phyloP scores from a whole-genome alignment of 805 yeast species.

The Candida montana region DNA sequence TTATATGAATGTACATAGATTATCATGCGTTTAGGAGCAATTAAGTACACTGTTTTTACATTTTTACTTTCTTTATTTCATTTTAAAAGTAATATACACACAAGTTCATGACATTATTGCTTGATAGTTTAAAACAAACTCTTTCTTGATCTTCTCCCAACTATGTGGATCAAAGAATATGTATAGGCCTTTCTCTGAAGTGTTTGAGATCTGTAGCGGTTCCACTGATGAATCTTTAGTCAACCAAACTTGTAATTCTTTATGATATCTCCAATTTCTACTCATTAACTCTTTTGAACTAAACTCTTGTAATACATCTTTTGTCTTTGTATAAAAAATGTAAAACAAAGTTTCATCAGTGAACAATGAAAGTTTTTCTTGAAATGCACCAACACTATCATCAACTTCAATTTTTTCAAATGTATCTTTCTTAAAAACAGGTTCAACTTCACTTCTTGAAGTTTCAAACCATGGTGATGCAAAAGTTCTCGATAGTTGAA shows the following conservation, averaged over 20 bases:
- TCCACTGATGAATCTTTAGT: slow-evolving; percentile 90
- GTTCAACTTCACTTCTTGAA: slow-evolving; percentile 84
- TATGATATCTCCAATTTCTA: slow-evolving; percentile 96
- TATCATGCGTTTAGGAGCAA: no score
- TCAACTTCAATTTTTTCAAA: slow-evolving; percentile 17
- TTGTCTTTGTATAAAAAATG: slow-evolving; percentile 89
- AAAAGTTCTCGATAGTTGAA: slow-evolving; percentile 54
- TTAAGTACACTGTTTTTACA: neutral
- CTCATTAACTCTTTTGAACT: slow-evolving; percentile 87
- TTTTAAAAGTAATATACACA: neutral
- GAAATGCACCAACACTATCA: slow-evolving; percentile 11
- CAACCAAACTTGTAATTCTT: slow-evolving; percentile 92
- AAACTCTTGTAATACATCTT: slow-evolving; percentile 87
- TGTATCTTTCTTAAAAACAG: slow-evolving; percentile 61
- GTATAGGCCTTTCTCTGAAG: slow-evolving; percentile 89
- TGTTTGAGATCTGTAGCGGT: slow-evolving; percentile 74
- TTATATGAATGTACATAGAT: slow-evolving; percentile 2
- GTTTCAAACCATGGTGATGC: slow-evolving; percentile 97
- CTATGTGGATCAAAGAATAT: slow-evolving; percentile 91
- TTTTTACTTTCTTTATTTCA: neutral
- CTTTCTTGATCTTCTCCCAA: slow-evolving; percentile 90
- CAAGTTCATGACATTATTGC: slow-evolving; percentile 47
- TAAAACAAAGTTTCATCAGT: slow-evolving; percentile 91
- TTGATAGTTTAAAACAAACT: slow-evolving; percentile 54
- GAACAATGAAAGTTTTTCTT: slow-evolving; percentile 52